These are phyloP conservation scores for Cercophora scortea DNA, from an alignment of 495 filamentous ascomycete genomes.

Conservation along the genomic window DNA sequence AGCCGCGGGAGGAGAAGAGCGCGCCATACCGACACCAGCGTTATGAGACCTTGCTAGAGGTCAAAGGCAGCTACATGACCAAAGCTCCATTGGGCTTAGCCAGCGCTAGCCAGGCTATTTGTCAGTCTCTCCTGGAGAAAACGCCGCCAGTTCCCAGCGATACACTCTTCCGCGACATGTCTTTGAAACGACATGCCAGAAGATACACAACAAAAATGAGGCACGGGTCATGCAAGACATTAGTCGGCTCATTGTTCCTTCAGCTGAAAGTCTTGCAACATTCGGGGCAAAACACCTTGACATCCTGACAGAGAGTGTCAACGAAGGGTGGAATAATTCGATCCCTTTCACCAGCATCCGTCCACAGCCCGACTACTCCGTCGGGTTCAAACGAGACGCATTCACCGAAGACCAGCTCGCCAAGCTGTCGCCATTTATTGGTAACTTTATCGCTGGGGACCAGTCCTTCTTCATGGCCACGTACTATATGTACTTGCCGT, in stretches of 20 bases:
- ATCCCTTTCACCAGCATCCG: constrained; percentile 23
- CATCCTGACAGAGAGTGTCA: constrained; percentile 25
- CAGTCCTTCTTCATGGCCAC: constrained; percentile 16
- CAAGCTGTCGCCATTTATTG: constrained; percentile 30
- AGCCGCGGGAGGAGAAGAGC: constrained; percentile 27
- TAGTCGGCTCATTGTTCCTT: constrained; percentile 28
- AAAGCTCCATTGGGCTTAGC: constrained; percentile 22
- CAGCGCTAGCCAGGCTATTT: constrained; percentile 21
- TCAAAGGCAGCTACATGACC: constrained; percentile 34
- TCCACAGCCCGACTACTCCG: constrained; percentile 31
- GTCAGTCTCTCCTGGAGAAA: constrained; percentile 20
- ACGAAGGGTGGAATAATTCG: constrained; percentile 35
- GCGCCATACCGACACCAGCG: constrained; percentile 25
- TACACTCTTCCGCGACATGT: constrained; percentile 31
- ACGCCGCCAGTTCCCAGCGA: constrained; percentile 22
- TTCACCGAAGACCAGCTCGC: constrained; percentile 34
- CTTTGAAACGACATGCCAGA: constrained; percentile 28
- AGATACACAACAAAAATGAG: constrained; percentile 29
- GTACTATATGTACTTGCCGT: constrained; percentile 24
- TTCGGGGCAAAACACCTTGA: constrained; percentile 22
- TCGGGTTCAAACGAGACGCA: constrained; percentile 32
- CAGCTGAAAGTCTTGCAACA: constrained; percentile 23
- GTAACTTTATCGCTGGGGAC: constrained; percentile 12
- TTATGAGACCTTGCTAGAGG: constrained; percentile 27
- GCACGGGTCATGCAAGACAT: constrained; percentile 32